Conservation (phyloP, 306 rosid species). For the Mucuna pruriens region DNA sequence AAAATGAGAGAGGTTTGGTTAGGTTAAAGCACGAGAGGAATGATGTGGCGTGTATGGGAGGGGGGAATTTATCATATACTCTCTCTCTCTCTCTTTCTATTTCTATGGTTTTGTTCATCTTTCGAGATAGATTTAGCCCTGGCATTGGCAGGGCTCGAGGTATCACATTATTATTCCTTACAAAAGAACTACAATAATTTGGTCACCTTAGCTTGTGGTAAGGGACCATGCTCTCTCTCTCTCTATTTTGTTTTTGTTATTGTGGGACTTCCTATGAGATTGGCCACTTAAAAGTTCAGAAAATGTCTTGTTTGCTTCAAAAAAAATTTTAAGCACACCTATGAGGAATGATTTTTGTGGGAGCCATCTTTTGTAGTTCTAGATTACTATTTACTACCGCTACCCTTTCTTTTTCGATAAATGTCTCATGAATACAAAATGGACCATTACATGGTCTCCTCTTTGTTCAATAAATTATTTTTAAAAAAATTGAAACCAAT, state of each 20-base stretch:
- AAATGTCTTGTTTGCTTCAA: conserved; percentile 71
- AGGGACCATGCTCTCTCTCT: conserved; percentile 28
- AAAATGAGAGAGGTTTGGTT: conserved; percentile 24
- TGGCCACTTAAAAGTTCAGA: conserved; percentile 58
- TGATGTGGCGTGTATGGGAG: conserved; percentile 42
- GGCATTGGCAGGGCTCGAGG: conserved; percentile 75
- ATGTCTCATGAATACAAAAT: background rate
- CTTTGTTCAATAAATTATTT: background rate
- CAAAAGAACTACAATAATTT: conserved; percentile 46
- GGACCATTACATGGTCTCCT: conserved; percentile 31
- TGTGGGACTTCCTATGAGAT: conserved; percentile 63
- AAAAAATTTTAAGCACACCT: conserved; percentile 58
- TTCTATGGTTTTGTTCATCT: conserved; percentile 36
- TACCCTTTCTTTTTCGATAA: background rate
- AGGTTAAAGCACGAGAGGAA: conserved; percentile 57
- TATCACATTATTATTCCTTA: conserved; percentile 43
- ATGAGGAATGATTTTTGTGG: conserved; percentile 57
- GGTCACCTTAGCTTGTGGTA: conserved; percentile 56
- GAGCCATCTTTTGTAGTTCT: conserved; percentile 53
- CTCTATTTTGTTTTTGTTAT: conserved; percentile 44
- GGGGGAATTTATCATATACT: conserved; percentile 32
- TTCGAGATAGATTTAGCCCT: conserved; percentile 74
- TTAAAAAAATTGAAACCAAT: background rate
- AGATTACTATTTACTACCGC: conserved; percentile 37
- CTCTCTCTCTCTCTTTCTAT: conserved; percentile 33